Evolutionary conservation across 2,329 filamentous ascomycete species (phyloP).

Genomic region (Elsinoe fawcettii): DNA sequence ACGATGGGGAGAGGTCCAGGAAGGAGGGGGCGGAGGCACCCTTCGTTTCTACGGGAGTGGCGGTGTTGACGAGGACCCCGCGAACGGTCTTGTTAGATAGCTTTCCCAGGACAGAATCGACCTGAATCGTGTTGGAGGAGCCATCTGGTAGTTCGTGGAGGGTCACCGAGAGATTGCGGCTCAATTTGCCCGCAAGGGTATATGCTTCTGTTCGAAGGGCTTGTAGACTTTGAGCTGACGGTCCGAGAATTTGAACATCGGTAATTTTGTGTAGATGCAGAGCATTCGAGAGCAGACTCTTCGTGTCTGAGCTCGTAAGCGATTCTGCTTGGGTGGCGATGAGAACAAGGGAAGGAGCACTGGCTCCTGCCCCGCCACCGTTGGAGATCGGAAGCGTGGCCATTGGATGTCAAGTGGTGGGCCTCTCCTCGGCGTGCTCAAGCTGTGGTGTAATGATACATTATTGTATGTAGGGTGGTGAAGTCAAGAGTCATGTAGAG

Average conservation of each 20-base stretch:
- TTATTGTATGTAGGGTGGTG: too few species aligned
- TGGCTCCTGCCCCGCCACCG: background rate
- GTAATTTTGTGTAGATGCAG: background rate
- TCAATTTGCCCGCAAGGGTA: background rate
- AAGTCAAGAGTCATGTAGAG: background rate
- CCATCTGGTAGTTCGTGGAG: background rate
- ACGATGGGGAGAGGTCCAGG: background rate
- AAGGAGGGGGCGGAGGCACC: background rate
- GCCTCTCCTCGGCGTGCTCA: too few species aligned
- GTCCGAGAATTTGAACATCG: background rate
- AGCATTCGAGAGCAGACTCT: background rate
- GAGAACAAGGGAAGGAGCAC: background rate
- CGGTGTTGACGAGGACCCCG: background rate
- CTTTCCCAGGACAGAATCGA: background rate
- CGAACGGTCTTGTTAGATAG: background rate
- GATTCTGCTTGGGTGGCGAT: background rate
- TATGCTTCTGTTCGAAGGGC: constrained; percentile 2
- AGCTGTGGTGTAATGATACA: background rate
- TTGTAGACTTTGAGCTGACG: background rate
- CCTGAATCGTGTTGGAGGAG: background rate
- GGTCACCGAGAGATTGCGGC: constrained; percentile 11
- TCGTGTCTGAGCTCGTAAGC: background rate
- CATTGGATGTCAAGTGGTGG: background rate
- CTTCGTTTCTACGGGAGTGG: background rate
- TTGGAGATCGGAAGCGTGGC: background rate